Percentiles rank a stretch among this genome's conserved stretches.
Conservation (phyloP, 495 filamentous ascomycete species). For the Tuber microsphaerosporum region DNA sequence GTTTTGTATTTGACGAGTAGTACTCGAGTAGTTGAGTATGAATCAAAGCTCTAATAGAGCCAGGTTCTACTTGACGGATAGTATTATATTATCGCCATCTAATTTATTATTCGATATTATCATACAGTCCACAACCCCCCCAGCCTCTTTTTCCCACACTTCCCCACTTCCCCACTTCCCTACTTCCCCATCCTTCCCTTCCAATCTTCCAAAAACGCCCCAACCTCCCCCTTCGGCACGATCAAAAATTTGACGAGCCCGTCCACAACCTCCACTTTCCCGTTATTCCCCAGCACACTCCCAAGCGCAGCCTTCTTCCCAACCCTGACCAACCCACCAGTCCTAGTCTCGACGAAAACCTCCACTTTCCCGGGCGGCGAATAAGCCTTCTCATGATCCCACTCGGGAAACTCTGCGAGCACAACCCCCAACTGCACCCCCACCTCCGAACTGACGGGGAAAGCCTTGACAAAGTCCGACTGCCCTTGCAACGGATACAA, state of each 20-base stretch:
- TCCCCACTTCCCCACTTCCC: not conserved
- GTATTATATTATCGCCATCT: not conserved
- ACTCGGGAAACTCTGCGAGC: constrained; percentile 65
- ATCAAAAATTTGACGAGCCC: constrained; percentile 73
- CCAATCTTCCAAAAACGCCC: constrained; percentile 72
- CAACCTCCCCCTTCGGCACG: constrained; percentile 60
- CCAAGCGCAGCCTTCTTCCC: constrained; percentile 75
- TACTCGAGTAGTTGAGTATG: constrained; percentile 24
- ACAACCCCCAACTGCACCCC: constrained; percentile 71
- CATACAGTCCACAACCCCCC: not conserved
- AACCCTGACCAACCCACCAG: constrained; percentile 76
- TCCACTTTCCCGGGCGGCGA: constrained; percentile 57
- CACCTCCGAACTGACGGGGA: constrained; percentile 64
- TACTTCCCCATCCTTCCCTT: constrained; percentile 48
- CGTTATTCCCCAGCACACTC: constrained; percentile 56
- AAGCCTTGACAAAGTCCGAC: constrained; percentile 81
- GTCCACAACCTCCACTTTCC: constrained; percentile 83
- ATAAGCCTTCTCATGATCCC: constrained; percentile 70
- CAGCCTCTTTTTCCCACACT: not conserved
- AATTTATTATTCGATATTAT: not conserved
- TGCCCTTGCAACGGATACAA: constrained; percentile 69
- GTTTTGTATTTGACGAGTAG: constrained; percentile 18
- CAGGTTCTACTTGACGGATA: not conserved
- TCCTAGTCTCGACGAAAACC: constrained; percentile 76
- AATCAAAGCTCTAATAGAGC: constrained; percentile 16